Evolutionary conservation across 2,329 filamentous ascomycete species (phyloP).

Genomic region (Ceratocystis harringtonii): DNA sequence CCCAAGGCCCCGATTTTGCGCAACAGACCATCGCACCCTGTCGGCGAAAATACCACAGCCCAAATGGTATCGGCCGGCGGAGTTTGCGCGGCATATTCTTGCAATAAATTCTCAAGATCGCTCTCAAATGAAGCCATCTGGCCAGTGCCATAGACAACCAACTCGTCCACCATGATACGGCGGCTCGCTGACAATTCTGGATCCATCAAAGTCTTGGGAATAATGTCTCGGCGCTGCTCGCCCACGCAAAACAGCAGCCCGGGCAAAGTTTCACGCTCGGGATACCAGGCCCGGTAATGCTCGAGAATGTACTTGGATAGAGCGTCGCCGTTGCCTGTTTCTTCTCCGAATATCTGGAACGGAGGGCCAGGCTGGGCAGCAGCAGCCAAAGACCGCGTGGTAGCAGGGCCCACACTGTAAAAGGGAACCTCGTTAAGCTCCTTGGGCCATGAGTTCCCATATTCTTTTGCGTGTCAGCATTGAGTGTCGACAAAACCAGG

Average conservation of each 20-base stretch:
- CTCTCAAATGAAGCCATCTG: constrained; percentile 64
- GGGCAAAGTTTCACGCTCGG: constrained; percentile 32
- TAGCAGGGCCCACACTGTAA: constrained; percentile 71
- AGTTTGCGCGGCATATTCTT: constrained; percentile 47
- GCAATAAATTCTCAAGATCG: constrained; percentile 44
- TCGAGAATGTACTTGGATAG: constrained; percentile 64
- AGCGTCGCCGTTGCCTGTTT: constrained; percentile 72
- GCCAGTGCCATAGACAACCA: constrained; percentile 74
- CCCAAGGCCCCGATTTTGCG: constrained; percentile 38
- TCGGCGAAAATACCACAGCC: constrained; percentile 43
- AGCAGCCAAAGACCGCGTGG: constrained; percentile 50
- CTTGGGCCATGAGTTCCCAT: constrained; percentile 7
- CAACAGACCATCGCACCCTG: constrained; percentile 49
- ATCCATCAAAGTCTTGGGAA: constrained; percentile 63
- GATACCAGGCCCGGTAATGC: constrained; percentile 50
- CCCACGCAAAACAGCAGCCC: constrained; percentile 77
- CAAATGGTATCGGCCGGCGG: constrained; percentile 37
- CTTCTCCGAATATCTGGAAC: constrained; percentile 56
- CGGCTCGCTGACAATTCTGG: constrained; percentile 31
- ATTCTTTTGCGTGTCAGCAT: constrained; percentile 4
- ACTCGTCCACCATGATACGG: constrained; percentile 56
- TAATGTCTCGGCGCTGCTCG: constrained; percentile 77
- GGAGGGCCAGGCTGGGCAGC: constrained; percentile 21
- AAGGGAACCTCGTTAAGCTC: constrained; percentile 37
- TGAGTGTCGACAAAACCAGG: background rate